These are phyloP conservation scores for Ceratobasidium sp. DNA, from an alignment of 1,284 basidiomycete species.

Conservation along the genomic window DNA sequence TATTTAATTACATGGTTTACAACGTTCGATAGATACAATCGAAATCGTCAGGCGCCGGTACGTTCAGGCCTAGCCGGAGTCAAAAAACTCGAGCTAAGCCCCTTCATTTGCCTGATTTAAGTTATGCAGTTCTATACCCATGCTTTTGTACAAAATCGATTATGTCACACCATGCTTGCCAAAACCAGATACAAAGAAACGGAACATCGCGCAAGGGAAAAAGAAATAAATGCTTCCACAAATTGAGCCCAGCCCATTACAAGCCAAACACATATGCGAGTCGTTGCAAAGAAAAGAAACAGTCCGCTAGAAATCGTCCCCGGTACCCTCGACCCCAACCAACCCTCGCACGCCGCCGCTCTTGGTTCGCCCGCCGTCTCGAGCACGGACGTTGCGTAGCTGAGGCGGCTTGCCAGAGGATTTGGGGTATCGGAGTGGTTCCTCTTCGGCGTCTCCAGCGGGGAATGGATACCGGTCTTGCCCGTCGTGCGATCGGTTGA, in stretches of 20 bases:
- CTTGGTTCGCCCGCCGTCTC: conserved; percentile 83
- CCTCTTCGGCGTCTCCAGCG: conserved; percentile 31
- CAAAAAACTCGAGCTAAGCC: no score
- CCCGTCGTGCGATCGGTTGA: conserved; percentile 15
- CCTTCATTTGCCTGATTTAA: not conserved
- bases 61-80: no score
- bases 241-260: conserved; percentile 25
- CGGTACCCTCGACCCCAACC: conserved; percentile 42
- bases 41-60: no score
- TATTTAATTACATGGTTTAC: no score
- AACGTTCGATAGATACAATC: no score
- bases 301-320: conserved; percentile 18
- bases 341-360: conserved; percentile 72
- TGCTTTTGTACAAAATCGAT: conserved; percentile 45
- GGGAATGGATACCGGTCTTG: conserved; percentile 47
- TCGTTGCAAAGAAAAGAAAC: not conserved
- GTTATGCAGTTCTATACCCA: not conserved
- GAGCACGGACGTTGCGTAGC: conserved; percentile 76
- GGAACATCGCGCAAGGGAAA: conserved; percentile 5
- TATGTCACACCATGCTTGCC: conserved; percentile 42
- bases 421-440: conserved; percentile 22
- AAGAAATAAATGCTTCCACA: conserved; percentile 14
- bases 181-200: conserved; percentile 21
- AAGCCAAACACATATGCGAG: conserved; percentile 22
- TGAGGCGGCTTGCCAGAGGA: conserved; percentile 50